Conservation (phyloP, 2,329 filamentous ascomycete genomes). For the Aspergillus caelatus region DNA sequence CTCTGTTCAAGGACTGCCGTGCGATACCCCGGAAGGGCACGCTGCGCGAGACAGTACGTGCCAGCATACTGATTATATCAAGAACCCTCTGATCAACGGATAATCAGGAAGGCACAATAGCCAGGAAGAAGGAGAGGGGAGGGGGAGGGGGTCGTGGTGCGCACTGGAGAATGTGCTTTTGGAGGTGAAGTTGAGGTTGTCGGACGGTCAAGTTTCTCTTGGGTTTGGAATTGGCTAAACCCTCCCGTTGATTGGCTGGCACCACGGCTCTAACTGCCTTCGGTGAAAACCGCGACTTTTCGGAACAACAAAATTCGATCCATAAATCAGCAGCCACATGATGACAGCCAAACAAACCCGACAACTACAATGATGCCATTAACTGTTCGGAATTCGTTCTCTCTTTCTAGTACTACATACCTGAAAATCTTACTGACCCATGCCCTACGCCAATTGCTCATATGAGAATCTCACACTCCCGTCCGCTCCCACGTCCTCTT, state of each 20-base stretch:
- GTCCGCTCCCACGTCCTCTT: constrained; percentile 1
- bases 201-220: constrained; percentile 41
- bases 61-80: constrained; percentile 73
- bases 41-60: constrained; percentile 86
- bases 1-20: constrained; percentile 71
- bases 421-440: not conserved
- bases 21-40: constrained; percentile 81
- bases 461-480: not conserved
- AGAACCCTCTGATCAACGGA: constrained; percentile 40
- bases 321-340: constrained; percentile 4
- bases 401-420: not conserved
- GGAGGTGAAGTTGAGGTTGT: constrained; percentile 40
- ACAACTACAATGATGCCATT: not conserved
- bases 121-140: constrained; percentile 32
- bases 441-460: not conserved
- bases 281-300: constrained; percentile 43
- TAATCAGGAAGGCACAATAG: constrained; percentile 35
- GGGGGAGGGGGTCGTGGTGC: constrained; percentile 30
- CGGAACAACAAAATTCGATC: constrained; percentile 32
- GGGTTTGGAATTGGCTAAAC: constrained; percentile 40
- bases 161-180: constrained; percentile 37
- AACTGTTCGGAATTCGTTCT: not conserved
- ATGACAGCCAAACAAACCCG: not conserved
- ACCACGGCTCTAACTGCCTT: constrained; percentile 30
- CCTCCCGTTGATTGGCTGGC: constrained; percentile 40